Conservation (phyloP, 768 basidiomycete genomes). For the Erythrobasidium yunnanense region DNA sequence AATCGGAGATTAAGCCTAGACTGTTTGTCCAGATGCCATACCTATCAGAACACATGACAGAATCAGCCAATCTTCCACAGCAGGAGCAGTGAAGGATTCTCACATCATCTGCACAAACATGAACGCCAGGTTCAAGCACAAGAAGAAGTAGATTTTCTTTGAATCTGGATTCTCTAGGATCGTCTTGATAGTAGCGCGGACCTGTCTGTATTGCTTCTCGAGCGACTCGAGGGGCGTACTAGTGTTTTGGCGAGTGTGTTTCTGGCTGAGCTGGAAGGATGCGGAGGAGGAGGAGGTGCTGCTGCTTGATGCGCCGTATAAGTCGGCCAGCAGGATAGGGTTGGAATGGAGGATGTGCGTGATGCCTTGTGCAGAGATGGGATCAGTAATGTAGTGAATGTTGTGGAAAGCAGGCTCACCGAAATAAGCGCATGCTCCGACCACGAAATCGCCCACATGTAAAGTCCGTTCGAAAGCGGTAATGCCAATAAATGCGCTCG, state of each 20-base stretch:
- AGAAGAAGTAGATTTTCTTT: conserved; percentile 90
- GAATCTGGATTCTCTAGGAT: conserved; percentile 86
- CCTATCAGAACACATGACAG: conserved; percentile 39
- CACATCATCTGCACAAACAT: conserved; percentile 85
- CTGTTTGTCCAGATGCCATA: conserved; percentile 98
- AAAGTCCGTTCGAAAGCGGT: conserved; percentile 53
- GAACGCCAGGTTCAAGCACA: conserved; percentile 83
- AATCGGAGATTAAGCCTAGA: conserved; percentile 89
- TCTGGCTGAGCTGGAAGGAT: conserved; percentile 1
- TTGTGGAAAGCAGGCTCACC: conserved; percentile 46
- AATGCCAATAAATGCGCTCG: conserved; percentile 51
- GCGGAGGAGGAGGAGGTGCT: conserved; percentile 24
- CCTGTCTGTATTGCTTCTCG: conserved; percentile 37
- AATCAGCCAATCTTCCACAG: background rate
- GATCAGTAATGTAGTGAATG: conserved; percentile 39
- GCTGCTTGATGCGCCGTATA: background rate
- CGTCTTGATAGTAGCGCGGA: conserved; percentile 62
- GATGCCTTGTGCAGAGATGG: conserved; percentile 26
- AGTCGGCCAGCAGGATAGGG: conserved; percentile 26
- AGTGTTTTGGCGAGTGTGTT: conserved; percentile 4
- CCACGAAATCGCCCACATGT: conserved; percentile 51
- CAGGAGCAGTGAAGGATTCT: background rate
- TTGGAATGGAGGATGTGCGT: conserved; percentile 32
- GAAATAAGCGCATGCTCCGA: conserved; percentile 54
- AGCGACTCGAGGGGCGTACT: conserved; percentile 18